A percentile compares a stretch with the other conserved stretches of the same genome.
These are phyloP conservation scores for Leptodontidium sp. DNA, from an alignment of 2,329 filamentous ascomycete species.

Conservation along the genomic window DNA sequence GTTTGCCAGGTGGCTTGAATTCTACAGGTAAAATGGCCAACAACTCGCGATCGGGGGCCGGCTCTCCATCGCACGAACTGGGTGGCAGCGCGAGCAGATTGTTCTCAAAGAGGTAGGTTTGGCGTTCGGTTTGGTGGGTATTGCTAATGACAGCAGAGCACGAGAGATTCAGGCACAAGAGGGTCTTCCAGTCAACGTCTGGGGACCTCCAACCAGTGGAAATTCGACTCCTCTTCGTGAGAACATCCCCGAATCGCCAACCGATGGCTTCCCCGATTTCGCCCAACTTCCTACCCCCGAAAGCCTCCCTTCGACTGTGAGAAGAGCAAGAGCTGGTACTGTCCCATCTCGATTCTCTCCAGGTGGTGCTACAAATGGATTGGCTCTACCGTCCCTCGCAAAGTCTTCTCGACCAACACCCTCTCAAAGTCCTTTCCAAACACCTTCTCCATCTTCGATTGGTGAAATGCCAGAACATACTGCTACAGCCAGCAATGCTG, in stretches of 20 bases:
- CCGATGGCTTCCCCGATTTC: slow-evolving; percentile 94
- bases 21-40: slow-evolving; percentile 65
- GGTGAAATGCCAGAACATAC: slow-evolving; percentile 54
- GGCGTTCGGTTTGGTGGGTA: slow-evolving; percentile 23
- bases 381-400: slow-evolving; percentile 61
- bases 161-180: slow-evolving; percentile 98
- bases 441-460: slow-evolving; percentile 64
- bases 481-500: slow-evolving; percentile 65
- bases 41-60: slow-evolving; percentile 80
- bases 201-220: slow-evolving; percentile 95
- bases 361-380: slow-evolving; percentile 67
- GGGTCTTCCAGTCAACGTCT: slow-evolving; percentile 78
- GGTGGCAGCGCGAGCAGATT: slow-evolving; percentile 70
- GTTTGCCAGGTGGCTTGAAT: slow-evolving; percentile 69
- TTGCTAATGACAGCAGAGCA: slow-evolving; percentile 63
- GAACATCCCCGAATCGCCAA: slow-evolving; percentile 96
- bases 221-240: slow-evolving; percentile 96
- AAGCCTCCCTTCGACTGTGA: slow-evolving; percentile 69
- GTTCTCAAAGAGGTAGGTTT: slow-evolving; percentile 87
- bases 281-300: slow-evolving; percentile 74
- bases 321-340: slow-evolving; percentile 90
- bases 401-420: slow-evolving; percentile 88
- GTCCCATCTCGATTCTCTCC: slow-evolving; percentile 95
- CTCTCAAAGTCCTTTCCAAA: slow-evolving; percentile 86
- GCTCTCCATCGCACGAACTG: slow-evolving; percentile 95